Base-by-base conservation (phyloP, 2,329 filamentous ascomycete genomes). In the Xylaria sp. region DNA sequence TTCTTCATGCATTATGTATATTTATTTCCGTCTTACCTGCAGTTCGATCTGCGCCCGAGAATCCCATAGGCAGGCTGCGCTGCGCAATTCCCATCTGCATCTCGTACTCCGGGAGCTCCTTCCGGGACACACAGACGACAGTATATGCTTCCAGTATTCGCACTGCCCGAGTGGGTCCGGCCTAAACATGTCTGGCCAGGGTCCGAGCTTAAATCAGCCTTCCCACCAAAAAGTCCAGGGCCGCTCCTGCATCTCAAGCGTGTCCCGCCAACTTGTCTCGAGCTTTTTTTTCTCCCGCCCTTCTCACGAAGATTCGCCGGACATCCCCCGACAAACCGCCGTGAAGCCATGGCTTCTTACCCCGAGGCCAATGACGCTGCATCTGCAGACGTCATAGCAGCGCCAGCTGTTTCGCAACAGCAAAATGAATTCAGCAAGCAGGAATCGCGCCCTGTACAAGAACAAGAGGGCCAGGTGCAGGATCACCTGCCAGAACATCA, bases 261-360 rank as follows among this genome's bases (percentile, higher is more conserved):
- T 55, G 23, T 30, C 23, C 23, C 23, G 23, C 23, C 23, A 30
- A 30, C 23, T n/a, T 46, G 19, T 16, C 34, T 44, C 30, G 23
- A 49, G 39, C 44, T 51, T 42, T 42, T 42, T 42, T 13, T 42
- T n/a, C 44, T 59, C 35, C 60, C 61, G 59, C 53, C 59, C 50
- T 64, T 70, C 65, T 68, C 68, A 70, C 69, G 69, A 70, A 69
- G 69, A 70, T 69, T 68, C 66, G 37, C 69, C 69, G 69, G 67
- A 68, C 48, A 70, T 70, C 69, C 65, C 56, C 69, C 69, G 69
- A 70, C 67, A 69, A 69, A 61, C 68, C 56, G 65, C 68, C 67
- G 68, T 58, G 59, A 52, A 52, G 54, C 34, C 59, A 70, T 70
- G 68, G 67, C 68, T 59, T 69, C 68, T 19, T 69, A 69, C 58